Evolutionary conservation across 805 yeast species (phyloP).

Genomic region (Zygoascus tannicola): DNA sequence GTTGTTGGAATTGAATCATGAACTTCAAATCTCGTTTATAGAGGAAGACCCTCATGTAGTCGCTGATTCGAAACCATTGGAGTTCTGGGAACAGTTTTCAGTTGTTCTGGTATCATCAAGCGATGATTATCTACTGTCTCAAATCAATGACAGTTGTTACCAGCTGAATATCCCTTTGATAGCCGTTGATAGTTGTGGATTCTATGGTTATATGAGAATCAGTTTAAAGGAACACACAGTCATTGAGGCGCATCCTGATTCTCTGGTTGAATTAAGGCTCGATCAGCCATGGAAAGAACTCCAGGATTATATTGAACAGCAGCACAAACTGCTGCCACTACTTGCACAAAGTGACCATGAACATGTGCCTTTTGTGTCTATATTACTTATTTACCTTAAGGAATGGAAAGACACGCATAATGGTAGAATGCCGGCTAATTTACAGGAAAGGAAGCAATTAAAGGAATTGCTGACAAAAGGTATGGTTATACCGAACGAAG

Average conservation of each 20-base stretch:
- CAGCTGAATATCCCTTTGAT: slow-evolving; percentile 44
- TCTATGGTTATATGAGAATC: slow-evolving; percentile 52
- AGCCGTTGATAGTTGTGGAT: slow-evolving; percentile 45
- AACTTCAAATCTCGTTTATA: slow-evolving; percentile 36
- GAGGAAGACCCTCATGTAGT: neutral
- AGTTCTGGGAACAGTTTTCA: slow-evolving; percentile 38
- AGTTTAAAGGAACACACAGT: slow-evolving; percentile 52
- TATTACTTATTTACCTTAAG: slow-evolving; percentile 47
- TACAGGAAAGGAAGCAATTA: slow-evolving; percentile 34
- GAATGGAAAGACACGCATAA: slow-evolving; percentile 30
- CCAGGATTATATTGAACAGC: slow-evolving; percentile 30
- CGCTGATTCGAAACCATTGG: neutral
- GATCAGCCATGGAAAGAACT: slow-evolving; percentile 68
- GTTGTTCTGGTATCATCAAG: slow-evolving; percentile 38
- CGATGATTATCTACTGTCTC: slow-evolving; percentile 27
- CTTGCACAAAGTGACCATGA: slow-evolving; percentile 39
- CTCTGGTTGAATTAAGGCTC: slow-evolving; percentile 56
- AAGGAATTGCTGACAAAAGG: slow-evolving; percentile 31
- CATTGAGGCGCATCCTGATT: slow-evolving; percentile 62
- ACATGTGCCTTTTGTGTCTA: slow-evolving; percentile 60
- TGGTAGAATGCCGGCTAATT: slow-evolving; percentile 26
- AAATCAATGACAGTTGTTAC: slow-evolving; percentile 28
- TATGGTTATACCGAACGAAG: slow-evolving; percentile 31
- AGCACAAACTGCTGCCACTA: slow-evolving; percentile 31
- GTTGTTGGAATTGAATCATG: slow-evolving; percentile 52